phyloP scores from a whole-genome alignment of 768 basidiomycete species.

The Pluteus cervinus region DNA sequence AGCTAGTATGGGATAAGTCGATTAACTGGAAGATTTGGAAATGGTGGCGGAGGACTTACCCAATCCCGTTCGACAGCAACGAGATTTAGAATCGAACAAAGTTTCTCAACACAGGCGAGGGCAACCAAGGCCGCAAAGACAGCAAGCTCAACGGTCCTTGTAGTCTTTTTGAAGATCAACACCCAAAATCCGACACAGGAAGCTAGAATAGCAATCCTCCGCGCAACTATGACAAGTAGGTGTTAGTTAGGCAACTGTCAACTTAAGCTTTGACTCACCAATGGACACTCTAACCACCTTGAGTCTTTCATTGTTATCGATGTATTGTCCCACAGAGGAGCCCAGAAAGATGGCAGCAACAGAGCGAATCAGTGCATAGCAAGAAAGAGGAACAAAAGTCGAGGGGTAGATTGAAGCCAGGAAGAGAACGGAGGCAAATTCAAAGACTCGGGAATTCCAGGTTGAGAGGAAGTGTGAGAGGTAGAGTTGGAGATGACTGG shows the following conservation, averaged over 20 bases:
- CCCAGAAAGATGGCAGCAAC: conserved; percentile 15
- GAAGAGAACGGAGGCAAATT: conserved; percentile 22
- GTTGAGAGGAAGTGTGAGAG: conserved; percentile 22
- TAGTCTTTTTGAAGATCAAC: conserved; percentile 5
- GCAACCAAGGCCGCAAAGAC: conserved; percentile 9
- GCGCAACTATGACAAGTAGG: conserved; percentile 9
- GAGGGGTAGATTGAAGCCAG: conserved; percentile 17
- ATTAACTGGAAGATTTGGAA: neutral
- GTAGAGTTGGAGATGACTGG: conserved; percentile 16
- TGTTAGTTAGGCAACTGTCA: neutral
- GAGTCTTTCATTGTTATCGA: conserved; percentile 16
- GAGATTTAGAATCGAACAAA: conserved; percentile 18
- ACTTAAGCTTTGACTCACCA: conserved; percentile 7
- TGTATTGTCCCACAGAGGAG: conserved; percentile 15
- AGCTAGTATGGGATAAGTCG: conserved; percentile 1
- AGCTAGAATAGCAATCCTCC: conserved; percentile 13
- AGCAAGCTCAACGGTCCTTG: neutral
- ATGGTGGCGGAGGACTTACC: conserved; percentile 10
- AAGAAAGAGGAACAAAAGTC: conserved; percentile 19
- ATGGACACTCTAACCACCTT: conserved; percentile 17
- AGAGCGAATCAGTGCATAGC: conserved; percentile 19
- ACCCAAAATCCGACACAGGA: conserved; percentile 17
- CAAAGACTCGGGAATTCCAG: conserved; percentile 24
- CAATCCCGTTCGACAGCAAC: conserved; percentile 23
- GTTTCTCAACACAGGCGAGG: conserved; percentile 19